A percentile compares a stretch with the other conserved stretches of the same genome.
phyloP scores from a whole-genome alignment of 164 flowering plant species.

The Aristolochia californica region DNA sequence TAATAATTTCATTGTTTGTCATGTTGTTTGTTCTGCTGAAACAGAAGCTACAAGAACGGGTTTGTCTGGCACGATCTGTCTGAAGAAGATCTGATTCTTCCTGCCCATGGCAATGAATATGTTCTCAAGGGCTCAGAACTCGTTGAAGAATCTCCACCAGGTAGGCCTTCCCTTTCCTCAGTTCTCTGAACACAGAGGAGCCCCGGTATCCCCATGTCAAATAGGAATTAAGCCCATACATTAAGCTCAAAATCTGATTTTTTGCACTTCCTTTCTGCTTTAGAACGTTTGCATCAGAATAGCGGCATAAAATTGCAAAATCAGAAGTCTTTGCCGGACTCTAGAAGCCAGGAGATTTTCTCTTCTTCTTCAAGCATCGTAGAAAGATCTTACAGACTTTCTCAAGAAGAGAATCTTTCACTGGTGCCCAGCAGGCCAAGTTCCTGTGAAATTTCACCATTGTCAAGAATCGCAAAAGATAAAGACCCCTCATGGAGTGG shows the following conservation, averaged over 20 bases:
- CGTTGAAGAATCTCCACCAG: constrained; percentile 62
- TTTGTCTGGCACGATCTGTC: constrained; percentile 95
- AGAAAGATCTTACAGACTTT: constrained; percentile 39
- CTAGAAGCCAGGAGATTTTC: constrained; percentile 62
- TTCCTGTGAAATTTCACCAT: constrained; percentile 51
- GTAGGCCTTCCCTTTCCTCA: constrained; percentile 20
- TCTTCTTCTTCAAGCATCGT: constrained; percentile 60
- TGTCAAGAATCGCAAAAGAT: constrained; percentile 21
- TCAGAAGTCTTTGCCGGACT: constrained; percentile 46
- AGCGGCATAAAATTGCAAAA: constrained; percentile 29
- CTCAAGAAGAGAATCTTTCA: constrained; percentile 60
- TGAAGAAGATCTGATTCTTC: constrained; percentile 78
- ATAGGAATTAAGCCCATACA: neutral
- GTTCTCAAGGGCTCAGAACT: constrained; percentile 96
- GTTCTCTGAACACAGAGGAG: neutral
- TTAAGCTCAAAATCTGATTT: neutral
- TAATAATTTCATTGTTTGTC: too few relatives aligned
- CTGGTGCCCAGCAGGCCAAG: constrained; percentile 37
- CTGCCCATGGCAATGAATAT: constrained; percentile 80
- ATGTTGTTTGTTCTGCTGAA: constrained; percentile 6
- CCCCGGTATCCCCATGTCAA: neutral
- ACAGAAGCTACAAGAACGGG: constrained; percentile 89
- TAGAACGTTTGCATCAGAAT: constrained; percentile 41
- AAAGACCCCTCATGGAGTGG: constrained; percentile 41
- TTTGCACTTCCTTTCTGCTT: neutral